phyloP scores from a whole-genome alignment of 805 yeast genomes.

The Kluyveromyces nonfermentans region DNA sequence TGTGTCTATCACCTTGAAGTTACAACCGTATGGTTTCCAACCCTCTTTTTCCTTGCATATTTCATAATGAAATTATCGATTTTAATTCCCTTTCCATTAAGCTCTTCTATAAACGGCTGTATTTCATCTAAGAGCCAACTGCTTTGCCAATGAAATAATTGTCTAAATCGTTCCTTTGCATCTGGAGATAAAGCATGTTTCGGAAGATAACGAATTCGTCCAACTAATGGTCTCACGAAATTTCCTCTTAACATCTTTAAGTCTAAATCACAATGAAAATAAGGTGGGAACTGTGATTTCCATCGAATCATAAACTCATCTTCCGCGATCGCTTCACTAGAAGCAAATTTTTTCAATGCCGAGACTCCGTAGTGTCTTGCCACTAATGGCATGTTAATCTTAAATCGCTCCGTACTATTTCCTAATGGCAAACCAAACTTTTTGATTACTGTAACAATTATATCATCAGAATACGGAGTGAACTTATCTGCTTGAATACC shows the following conservation, averaged over 20 bases:
- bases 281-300: slow-evolving; percentile 54
- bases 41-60: slow-evolving; percentile 44
- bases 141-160: slow-evolving; percentile 44
- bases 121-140: slow-evolving; percentile 57
- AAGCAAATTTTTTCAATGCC: slow-evolving; percentile 34
- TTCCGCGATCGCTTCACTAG: slow-evolving; percentile 21
- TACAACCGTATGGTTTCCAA: slow-evolving; percentile 35
- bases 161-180: slow-evolving; percentile 39
- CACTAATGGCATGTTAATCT: slow-evolving; percentile 36
- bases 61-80: slow-evolving; percentile 53
- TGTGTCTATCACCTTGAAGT: slow-evolving; percentile 13
- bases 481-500: slow-evolving; percentile 26
- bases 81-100: slow-evolving; percentile 45
- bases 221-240: slow-evolving; percentile 39
- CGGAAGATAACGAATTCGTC: slow-evolving; percentile 45
- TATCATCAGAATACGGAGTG: slow-evolving; percentile 30
- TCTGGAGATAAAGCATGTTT: slow-evolving; percentile 39
- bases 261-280: slow-evolving; percentile 52
- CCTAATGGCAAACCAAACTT: slow-evolving; percentile 33
- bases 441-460: slow-evolving; percentile 41
- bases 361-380: slow-evolving; percentile 57
- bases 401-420: slow-evolving; percentile 18
- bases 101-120: slow-evolving; percentile 51
- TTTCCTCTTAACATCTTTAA: slow-evolving; percentile 45
- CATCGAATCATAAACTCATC: slow-evolving; percentile 57